These are phyloP conservation scores for Ophiocordyceps camponoti-floridani DNA, from an alignment of 2,329 filamentous ascomycete genomes.

Conservation along the genomic window DNA sequence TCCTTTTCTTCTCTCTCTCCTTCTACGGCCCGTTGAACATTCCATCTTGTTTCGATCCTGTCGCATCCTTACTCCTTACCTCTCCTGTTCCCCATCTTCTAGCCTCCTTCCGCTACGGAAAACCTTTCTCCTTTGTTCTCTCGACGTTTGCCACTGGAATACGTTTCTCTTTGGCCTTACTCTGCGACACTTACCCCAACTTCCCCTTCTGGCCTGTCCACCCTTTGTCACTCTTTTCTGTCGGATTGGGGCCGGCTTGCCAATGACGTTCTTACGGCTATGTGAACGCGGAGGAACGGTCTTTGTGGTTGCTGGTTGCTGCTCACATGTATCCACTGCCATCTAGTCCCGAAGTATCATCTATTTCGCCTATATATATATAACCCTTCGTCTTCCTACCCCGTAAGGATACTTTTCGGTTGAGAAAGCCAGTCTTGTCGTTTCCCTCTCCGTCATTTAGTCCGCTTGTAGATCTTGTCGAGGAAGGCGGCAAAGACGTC, in stretches of 20 bases:
- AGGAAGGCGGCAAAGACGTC: constrained; percentile 79
- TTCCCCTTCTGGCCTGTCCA: too few relatives aligned
- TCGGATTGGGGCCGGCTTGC: too few relatives aligned
- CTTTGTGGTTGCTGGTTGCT: background rate
- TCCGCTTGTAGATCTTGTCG: constrained; percentile 94
- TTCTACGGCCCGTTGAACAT: background rate
- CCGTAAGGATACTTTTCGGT: background rate
- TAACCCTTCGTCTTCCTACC: background rate
- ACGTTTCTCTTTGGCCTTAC: background rate
- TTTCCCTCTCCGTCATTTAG: constrained; percentile 44
- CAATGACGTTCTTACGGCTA: background rate
- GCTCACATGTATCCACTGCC: background rate
- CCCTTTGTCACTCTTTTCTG: too few relatives aligned
- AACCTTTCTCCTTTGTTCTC: background rate
- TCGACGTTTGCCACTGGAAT: background rate
- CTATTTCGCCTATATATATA: background rate
- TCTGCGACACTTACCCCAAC: too few relatives aligned
- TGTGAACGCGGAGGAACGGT: background rate
- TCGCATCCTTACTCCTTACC: background rate
- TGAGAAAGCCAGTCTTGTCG: background rate
- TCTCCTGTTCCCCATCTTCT: background rate
- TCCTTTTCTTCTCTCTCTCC: background rate
- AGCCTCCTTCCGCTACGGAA: too few relatives aligned
- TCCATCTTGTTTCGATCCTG: too few relatives aligned
- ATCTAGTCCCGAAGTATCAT: background rate